Evolutionary conservation across 192 early-diverging fungal species (phyloP), one percentile per base, ranked within the genome.

Genomic region (Linnemannia elongata): DNA sequence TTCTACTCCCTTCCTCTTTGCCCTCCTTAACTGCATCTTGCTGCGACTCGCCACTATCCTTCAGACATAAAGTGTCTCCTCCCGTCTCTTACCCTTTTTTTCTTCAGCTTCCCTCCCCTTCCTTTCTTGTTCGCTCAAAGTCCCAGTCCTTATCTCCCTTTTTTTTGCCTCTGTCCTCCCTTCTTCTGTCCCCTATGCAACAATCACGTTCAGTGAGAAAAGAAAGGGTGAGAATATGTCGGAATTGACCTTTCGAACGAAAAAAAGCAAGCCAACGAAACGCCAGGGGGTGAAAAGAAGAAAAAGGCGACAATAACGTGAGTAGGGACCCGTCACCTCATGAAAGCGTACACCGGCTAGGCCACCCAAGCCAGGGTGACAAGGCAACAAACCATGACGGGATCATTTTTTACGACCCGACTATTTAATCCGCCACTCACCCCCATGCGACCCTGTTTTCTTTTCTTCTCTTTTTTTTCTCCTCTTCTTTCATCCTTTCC

Each of bases 121-220:
- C 6, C 18, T 17, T 39, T 41, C 35, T 30, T 13, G 10, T 22
- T 36, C 41, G 2, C 49, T 71, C 20, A 52, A 18, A 18, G 36
- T 57, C 36, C 36, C 69, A 39, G 33, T 18, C 7, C 30, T 60
- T 76, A 18, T 9, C 39, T 3, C 27, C 17, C 24, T 36, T 24
- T 1, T 36, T 63, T 81, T 39, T 74, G 42, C 74, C 69, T 77
- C 75, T 69, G n/a, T 44, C 44, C 66, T 77, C 30, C n/a, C 33
- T n/a, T 6, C 39, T 69, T 38, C 42, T 9, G 13, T 8, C 78
- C 73, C 79, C 80, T 78, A 69, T 76, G 17, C 78, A 76, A 66
- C 60, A 66, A 17, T 66, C 60, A 66, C 27, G 10, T 33, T 66
- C 60, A 27, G 3, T 13, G 17, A 35, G 13, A 27, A 52, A 52